Percentiles rank a stretch among this genome's conserved stretches.
Evolutionary conservation across 257 asterid species (phyloP).

Genomic region (Jacaranda mimosifolia): DNA sequence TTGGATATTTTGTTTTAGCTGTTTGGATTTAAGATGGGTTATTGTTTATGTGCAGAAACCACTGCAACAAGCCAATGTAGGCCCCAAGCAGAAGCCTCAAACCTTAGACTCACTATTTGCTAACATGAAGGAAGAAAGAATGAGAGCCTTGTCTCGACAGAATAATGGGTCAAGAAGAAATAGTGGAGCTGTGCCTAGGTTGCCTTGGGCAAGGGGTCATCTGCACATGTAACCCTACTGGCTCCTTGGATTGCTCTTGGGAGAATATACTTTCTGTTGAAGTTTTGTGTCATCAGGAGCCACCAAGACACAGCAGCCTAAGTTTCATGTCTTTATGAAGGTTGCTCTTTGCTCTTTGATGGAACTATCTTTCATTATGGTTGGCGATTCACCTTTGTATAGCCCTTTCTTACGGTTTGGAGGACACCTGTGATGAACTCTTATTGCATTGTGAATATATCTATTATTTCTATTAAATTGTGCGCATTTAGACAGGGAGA

Average conservation of each 20-base stretch:
- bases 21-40: not conserved
- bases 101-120: slow-evolving; percentile 73
- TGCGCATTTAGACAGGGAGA: not conserved
- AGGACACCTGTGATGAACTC: not conserved
- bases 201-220: slow-evolving; percentile 63
- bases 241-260: not conserved
- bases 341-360: not conserved
- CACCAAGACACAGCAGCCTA: not conserved
- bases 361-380: not conserved
- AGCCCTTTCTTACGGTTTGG: not conserved
- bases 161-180: slow-evolving; percentile 48
- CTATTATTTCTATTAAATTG: not conserved
- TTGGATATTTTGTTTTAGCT: not conserved
- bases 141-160: slow-evolving; percentile 46
- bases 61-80: slow-evolving; percentile 41
- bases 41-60: slow-evolving; percentile 42
- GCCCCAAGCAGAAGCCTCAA: slow-evolving; percentile 54
- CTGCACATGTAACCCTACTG: slow-evolving; percentile 41
- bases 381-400: not conserved
- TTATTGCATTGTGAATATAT: not conserved
- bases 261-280: slow-evolving; percentile 1
- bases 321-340: slow-evolving; percentile 9
- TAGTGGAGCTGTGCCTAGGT: slow-evolving; percentile 46
- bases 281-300: not conserved
- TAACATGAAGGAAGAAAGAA: slow-evolving; percentile 70